phyloP scores from a whole-genome alignment of 1,284 basidiomycete species.

The Cryptococcus sp. region DNA sequence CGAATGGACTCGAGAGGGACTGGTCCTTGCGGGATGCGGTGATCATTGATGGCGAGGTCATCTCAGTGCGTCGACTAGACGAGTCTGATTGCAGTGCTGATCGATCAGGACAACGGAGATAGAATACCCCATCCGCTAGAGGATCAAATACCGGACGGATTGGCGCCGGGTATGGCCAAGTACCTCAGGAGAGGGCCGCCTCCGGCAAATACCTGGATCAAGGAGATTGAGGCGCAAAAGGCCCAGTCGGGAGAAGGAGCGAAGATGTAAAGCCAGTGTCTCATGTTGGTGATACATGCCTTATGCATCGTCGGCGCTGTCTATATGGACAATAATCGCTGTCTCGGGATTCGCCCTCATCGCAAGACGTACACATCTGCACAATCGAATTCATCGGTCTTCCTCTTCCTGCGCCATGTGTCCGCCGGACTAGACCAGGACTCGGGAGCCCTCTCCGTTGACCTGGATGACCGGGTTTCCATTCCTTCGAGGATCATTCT shows the following conservation, averaged over 20 bases:
- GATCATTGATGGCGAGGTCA: conserved; percentile 38
- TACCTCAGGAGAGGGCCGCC: conserved; percentile 27
- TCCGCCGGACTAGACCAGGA: neutral
- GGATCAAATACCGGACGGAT: conserved; percentile 39
- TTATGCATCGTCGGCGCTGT: no score
- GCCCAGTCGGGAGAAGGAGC: neutral
- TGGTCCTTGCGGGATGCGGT: conserved; percentile 43
- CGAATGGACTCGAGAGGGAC: conserved; percentile 43
- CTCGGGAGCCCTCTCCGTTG: neutral
- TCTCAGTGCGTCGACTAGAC: conserved; percentile 22
- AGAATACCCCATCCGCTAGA: conserved; percentile 23
- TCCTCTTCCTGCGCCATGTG: neutral
- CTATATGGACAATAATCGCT: no score
- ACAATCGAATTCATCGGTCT: neutral
- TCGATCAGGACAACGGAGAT: conserved; percentile 34
- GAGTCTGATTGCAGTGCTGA: neutral
- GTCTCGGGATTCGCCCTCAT: no score
- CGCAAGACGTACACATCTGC: no score
- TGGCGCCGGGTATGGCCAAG: conserved; percentile 36
- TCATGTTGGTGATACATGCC: no score
- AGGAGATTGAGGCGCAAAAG: neutral
- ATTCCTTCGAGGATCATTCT: neutral
- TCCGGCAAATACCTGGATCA: neutral
- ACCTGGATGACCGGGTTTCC: neutral
- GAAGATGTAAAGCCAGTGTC: neutral